Percentiles rank a stretch among this genome's conserved stretches.
phyloP scores from a whole-genome alignment of 352 stramenopile genomes.

The Phytophthora cryptogea region DNA sequence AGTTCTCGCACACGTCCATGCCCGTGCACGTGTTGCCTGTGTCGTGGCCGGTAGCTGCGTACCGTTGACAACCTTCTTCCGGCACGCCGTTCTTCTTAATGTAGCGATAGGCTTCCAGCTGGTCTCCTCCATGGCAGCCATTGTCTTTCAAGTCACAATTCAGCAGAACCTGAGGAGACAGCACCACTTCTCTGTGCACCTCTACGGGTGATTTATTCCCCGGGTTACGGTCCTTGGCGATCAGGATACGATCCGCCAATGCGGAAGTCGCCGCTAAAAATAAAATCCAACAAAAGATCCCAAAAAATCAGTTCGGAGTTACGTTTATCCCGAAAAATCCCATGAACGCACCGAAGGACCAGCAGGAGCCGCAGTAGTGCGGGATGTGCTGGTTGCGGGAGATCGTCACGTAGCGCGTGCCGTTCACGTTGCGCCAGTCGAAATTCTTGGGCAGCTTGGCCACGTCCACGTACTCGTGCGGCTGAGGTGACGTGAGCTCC shows the following conservation, averaged over 20 bases:
- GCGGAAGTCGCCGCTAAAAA: slow-evolving; percentile 76
- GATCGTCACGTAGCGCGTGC: slow-evolving; percentile 83
- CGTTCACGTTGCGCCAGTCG: slow-evolving; percentile 91
- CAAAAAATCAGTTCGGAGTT: not conserved
- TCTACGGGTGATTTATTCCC: slow-evolving; percentile 60
- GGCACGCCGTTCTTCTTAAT: slow-evolving; percentile 92
- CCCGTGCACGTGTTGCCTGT: slow-evolving; percentile 87
- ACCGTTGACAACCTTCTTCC: slow-evolving; percentile 95
- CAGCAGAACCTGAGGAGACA: slow-evolving; percentile 87
- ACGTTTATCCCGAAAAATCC: no score
- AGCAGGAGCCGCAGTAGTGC: slow-evolving; percentile 91
- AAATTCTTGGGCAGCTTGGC: slow-evolving; percentile 91
- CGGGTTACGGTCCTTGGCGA: slow-evolving; percentile 67
- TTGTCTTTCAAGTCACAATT: slow-evolving; percentile 88
- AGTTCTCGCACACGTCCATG: slow-evolving; percentile 95
- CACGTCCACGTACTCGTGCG: slow-evolving; percentile 70
- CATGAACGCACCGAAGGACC: slow-evolving; percentile 75
- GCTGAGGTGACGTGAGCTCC: slow-evolving; percentile 58
- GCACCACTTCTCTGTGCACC: slow-evolving; percentile 76
- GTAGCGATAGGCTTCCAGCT: slow-evolving; percentile 92
- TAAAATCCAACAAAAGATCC: slow-evolving; percentile 1
- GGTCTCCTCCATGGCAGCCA: slow-evolving; percentile 93
- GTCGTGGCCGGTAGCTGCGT: slow-evolving; percentile 91
- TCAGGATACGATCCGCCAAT: slow-evolving; percentile 86
- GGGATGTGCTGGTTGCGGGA: slow-evolving; percentile 88